Percentiles rank a stretch among this genome's conserved stretches.
phyloP scores from a whole-genome alignment of 345 rosid genomes.

The Theobroma cacao region DNA sequence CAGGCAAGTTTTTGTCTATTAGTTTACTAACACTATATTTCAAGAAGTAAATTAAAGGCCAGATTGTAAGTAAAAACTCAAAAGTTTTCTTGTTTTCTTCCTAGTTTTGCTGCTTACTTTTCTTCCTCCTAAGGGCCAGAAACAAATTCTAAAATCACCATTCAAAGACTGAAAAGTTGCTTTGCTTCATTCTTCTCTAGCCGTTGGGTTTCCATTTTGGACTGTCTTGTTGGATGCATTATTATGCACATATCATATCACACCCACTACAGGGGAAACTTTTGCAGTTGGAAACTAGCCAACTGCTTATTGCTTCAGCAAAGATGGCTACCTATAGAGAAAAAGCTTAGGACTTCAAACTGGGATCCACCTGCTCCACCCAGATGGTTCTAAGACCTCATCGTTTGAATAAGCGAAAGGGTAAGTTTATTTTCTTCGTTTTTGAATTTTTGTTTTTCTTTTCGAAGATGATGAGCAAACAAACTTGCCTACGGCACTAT shows the following conservation, averaged over 20 bases:
- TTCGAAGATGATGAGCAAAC: conserved; percentile 16
- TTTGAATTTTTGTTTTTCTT: neutral
- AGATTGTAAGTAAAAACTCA: neutral
- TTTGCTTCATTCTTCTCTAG: neutral
- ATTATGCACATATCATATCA: neutral
- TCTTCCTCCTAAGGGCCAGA: neutral
- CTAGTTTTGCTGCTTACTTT: neutral
- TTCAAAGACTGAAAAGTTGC: neutral
- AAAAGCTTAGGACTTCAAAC: conserved; percentile 7
- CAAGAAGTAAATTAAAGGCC: neutral
- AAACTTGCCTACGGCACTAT: conserved; percentile 24
- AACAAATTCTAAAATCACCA: neutral
- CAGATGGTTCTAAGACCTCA: neutral
- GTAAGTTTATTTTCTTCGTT: neutral
- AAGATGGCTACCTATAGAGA: neutral
- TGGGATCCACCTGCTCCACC: conserved; percentile 10
- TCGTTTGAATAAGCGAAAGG: conserved; percentile 8
- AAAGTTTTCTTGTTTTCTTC: neutral
- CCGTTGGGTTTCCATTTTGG: neutral
- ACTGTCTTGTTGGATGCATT: neutral
- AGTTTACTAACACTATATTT: too few relatives aligned
- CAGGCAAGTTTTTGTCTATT: neutral
- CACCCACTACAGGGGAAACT: neutral
- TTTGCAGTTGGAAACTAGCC: neutral
- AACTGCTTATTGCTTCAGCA: neutral